Base-by-base conservation (phyloP, 768 basidiomycete genomes). In the Leccinum subtestaceum region DNA sequence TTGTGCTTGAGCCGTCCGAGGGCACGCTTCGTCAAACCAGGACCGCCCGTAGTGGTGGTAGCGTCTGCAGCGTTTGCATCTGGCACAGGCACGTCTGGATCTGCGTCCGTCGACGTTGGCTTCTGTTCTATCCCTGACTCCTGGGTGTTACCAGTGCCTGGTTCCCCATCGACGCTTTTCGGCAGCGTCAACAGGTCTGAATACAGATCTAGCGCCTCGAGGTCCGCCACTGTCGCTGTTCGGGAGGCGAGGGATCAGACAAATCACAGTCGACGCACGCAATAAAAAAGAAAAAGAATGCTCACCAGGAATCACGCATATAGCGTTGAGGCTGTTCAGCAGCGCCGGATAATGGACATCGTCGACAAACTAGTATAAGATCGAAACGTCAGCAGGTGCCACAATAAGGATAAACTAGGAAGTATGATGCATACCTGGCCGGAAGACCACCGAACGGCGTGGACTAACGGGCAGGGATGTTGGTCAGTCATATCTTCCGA, bases 191-290 rank as follows among this genome's bases (percentile, higher is more conserved):
- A 71, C 29, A 91, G 76, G 52, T 79, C 76, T 2, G 76, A 72
- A 65, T 92, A 92, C 2, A 91, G 72, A 53, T 88, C 84, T 1
- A 91, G 75, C 4, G 71, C 66, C 55, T 80, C 75, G 4, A 87
- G 67, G 15, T 85, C 83, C 9, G 77, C 76, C 3, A 67, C 55
- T 0, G 79, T 77, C 5, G 84, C 86, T 88, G 66, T n/a, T 25
- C 13, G 53, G 32, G 12, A 49, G 10, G 17, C 9, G n/a, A 43
- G 61, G 0, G 40, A 17, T 29, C 27, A 49, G 9, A 45, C 11
- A 19, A 19, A 11, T 43, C n/a, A n/a, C n/a, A 6, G 10, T 45
- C 5, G 7, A 43, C 40, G 40, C 5, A 52, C 27, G 45, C 1
- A n/a, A 1, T 15, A 45, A 6, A 45, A 40, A 53, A 21, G 29